Evolutionary conservation across 805 yeast species (phyloP), one percentile per base, ranked within the genome.

Genomic region (Candida alai): DNA sequence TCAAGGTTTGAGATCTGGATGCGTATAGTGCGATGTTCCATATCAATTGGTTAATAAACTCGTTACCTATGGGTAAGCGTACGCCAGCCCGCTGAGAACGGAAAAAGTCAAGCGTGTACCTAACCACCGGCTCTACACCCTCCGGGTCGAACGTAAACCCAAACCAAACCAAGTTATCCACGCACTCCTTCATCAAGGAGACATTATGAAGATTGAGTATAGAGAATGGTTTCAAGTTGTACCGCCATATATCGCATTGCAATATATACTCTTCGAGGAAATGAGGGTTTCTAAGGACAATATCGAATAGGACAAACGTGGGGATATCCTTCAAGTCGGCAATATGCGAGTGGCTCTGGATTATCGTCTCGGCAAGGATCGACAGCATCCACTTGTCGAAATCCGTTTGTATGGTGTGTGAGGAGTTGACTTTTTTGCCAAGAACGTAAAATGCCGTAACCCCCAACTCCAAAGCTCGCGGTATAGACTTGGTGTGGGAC

Each of bases 191-290:
- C 22, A 54, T 16, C 26, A 43, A 49, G 11, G 47, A 44, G 3
- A 39, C 38, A 25, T 45, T 51, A 17, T 46, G 40, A 16, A 46
- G 41, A 42, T 51, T 54, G 2, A 47, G 45, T 3, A 36, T 28
- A 5, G 56, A 36, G 4, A 65, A 52, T 14, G 39, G 41, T 15
- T 42, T 44, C 18, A 50, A 47, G 35, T 48, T 62, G 10, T 48
- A 40, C 4, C 34, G 13, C 70, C 70, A 67, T 7, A 67, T 37
- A 30, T 65, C 70, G 8, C 49, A 45, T 36, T 63, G 70, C 12
- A 65, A 47, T 6, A 51, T 39, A 21, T 52, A 44, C 24, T 67
- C 72, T 5, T 51, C 43, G 14, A 41, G 39, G 5, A 56, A 50
- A 35, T 49, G 37, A 1, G 72, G 70, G 1, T 67, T 54, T 29